These are phyloP conservation scores for Rhizophlyctis rosea DNA, from an alignment of 192 early-diverging fungal species.

Conservation along the genomic window DNA sequence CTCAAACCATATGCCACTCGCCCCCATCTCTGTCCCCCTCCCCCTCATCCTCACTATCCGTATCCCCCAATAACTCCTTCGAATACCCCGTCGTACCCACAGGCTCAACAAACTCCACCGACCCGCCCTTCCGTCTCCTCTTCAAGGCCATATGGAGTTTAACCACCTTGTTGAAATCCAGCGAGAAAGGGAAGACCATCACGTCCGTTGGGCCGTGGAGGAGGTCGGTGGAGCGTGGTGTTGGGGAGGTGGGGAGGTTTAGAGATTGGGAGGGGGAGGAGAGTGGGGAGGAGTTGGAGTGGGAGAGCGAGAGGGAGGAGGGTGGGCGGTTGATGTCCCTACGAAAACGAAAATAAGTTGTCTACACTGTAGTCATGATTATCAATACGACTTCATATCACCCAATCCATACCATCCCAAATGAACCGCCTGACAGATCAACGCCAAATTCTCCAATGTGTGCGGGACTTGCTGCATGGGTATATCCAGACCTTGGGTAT, in stretches of 20 bases:
- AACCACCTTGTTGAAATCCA: slow-evolving; percentile 21
- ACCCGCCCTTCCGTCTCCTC: too few relatives aligned
- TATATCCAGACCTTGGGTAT: slow-evolving; percentile 39
- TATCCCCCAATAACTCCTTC: too few relatives aligned
- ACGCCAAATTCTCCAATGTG: slow-evolving; percentile 46
- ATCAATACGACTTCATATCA: slow-evolving; percentile 1
- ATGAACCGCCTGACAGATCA: slow-evolving; percentile 37
- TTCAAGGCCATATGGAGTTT: slow-evolving; percentile 17
- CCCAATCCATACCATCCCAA: slow-evolving; percentile 35
- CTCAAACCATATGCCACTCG: too few relatives aligned
- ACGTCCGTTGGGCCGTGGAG: background rate
- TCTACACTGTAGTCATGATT: background rate
- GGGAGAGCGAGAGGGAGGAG: background rate
- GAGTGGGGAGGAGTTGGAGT: background rate
- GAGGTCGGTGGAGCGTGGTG: background rate
- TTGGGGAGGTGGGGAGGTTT: background rate
- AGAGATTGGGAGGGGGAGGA: background rate
- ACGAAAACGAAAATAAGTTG: background rate
- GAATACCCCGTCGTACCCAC: too few relatives aligned
- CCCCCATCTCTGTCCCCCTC: too few relatives aligned
- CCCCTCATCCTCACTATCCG: too few relatives aligned
- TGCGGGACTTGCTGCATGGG: slow-evolving; percentile 26
- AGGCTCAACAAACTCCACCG: too few relatives aligned
- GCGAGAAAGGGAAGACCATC: background rate
- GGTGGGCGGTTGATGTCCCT: slow-evolving; percentile 7